A percentile compares a stretch with the other conserved stretches of the same genome.
phyloP scores from a whole-genome alignment of 1,284 basidiomycete genomes.

The Agroathelia rolfsii region DNA sequence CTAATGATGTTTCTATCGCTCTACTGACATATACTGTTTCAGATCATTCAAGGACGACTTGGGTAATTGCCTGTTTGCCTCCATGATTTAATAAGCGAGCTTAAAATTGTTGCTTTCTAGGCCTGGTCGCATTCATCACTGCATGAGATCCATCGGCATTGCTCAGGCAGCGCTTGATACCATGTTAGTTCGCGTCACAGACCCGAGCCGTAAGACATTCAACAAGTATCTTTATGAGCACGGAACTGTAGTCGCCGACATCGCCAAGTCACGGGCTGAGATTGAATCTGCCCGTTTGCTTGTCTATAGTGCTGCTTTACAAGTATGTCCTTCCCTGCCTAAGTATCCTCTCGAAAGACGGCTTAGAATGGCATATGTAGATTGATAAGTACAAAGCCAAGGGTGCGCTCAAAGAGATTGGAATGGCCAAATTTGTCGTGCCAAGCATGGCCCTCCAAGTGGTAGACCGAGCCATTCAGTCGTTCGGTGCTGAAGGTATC shows the following conservation, averaged over 20 bases:
- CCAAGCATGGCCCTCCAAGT: slow-evolving; percentile 82
- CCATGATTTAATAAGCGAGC: neutral
- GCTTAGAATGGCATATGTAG: slow-evolving; percentile 25
- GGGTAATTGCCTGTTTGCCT: slow-evolving; percentile 43
- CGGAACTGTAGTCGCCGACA: slow-evolving; percentile 83
- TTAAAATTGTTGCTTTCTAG: slow-evolving; percentile 24
- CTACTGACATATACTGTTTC: slow-evolving; percentile 5
- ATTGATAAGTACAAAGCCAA: slow-evolving; percentile 89
- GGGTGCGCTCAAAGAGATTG: slow-evolving; percentile 94
- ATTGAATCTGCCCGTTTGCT: slow-evolving; percentile 84
- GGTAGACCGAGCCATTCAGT: slow-evolving; percentile 91
- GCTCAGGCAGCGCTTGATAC: slow-evolving; percentile 82
- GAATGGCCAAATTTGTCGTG: slow-evolving; percentile 93
- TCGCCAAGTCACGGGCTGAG: slow-evolving; percentile 88
- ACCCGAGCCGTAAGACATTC: slow-evolving; percentile 86
- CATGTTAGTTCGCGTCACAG: slow-evolving; percentile 88
- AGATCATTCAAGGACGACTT: slow-evolving; percentile 96
- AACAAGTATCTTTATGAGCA: slow-evolving; percentile 89
- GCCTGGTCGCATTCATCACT: slow-evolving; percentile 95
- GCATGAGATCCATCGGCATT: slow-evolving; percentile 92
- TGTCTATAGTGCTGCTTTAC: slow-evolving; percentile 87
- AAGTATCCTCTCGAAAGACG: neutral
- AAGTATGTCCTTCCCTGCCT: slow-evolving; percentile 32
- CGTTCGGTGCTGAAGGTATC: slow-evolving; percentile 90
- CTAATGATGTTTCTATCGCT: too few relatives aligned